These are phyloP conservation scores for Collybiopsis luxurians DNA, from an alignment of 768 basidiomycete species.

Conservation along the genomic window DNA sequence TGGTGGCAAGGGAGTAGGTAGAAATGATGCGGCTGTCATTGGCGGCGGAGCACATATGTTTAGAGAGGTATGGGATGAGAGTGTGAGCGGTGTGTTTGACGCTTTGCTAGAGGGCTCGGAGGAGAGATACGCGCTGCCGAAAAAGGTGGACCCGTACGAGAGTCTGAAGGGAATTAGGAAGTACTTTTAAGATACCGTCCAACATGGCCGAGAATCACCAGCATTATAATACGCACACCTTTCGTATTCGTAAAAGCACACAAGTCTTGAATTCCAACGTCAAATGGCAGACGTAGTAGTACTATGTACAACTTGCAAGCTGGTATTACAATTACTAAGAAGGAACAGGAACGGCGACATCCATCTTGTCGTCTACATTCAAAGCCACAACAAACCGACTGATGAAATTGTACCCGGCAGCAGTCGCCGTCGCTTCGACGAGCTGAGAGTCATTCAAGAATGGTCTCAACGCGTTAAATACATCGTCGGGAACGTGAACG, in stretches of 20 bases:
- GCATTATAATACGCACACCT: too few species aligned
- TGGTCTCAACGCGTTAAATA: constrained; percentile 22
- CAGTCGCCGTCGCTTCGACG: constrained; percentile 26
- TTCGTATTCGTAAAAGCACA: too few species aligned
- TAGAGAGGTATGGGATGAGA: constrained; percentile 71
- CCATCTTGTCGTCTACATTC: constrained; percentile 29
- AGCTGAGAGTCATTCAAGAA: constrained; percentile 27
- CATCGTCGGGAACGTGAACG: constrained; percentile 24
- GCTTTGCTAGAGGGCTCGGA: constrained; percentile 39
- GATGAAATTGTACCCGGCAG: constrained; percentile 27
- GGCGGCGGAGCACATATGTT: constrained; percentile 85
- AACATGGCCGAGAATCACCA: too few species aligned
- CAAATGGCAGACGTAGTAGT: too few species aligned
- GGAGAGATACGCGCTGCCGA: constrained; percentile 53
- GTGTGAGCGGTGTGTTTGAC: constrained; percentile 61
- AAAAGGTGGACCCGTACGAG: constrained; percentile 55
- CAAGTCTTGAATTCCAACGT: too few species aligned
- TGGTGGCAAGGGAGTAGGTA: background rate
- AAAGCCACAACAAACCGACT: constrained; percentile 28
- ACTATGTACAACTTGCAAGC: too few species aligned
- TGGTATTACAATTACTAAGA: too few species aligned
- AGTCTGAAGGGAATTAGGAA: constrained; percentile 47
- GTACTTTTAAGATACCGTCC: constrained; percentile 29
- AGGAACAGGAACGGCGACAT: constrained; percentile 26
- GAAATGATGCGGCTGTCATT: background rate